Base-by-base conservation (phyloP, 2,329 filamentous ascomycete species). In the Cytospora piceae region DNA sequence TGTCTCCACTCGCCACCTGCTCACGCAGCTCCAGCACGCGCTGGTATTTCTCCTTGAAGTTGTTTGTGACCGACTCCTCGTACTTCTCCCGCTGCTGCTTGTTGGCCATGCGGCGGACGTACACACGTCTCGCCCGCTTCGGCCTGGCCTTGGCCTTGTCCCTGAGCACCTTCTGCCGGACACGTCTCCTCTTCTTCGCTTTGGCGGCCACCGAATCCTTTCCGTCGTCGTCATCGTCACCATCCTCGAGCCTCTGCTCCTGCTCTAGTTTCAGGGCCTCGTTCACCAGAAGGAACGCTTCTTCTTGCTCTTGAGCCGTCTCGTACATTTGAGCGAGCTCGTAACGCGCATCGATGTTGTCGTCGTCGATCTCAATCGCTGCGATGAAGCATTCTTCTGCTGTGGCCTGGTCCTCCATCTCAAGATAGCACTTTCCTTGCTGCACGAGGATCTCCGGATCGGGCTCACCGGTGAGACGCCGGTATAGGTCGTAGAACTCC, bases 241-340 rank as follows among this genome's bases (percentile, higher is more conserved):
- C 72, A 24, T 79, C 78, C 31, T 63, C 61, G n/a, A 54, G 53
- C 61, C 55, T 63, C 61, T 79, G 78, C 14, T 76, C 78, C 65
- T 84, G 83, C 68, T 85, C 85, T 27, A 93, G 79, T 37, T 86
- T 82, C 70, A 94, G 85, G 11, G 92, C 88, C 74, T 96, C 90
- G 39, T 90, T 90, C 58, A 92, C 87, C 59, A 93, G 85, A 66
- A 90, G 88, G 66, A 93, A 86, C 1, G 93, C 93, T 72, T 92
- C 87, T 72, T 93, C 90, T 27, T 85, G 87, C 77, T 90, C 87
- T 68, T 88, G 88, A 54, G 85, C 85, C 69, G 84, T 87, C 74
- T 96, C 92, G 73, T 96, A 97, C 76, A 97, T 87, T 72, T 91
- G 93, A 15, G 92, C 92, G 12, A 97, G 82, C 71, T 92, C 87